Conservation (phyloP, 306 rosid genomes). For the Fagus sylvatica region DNA sequence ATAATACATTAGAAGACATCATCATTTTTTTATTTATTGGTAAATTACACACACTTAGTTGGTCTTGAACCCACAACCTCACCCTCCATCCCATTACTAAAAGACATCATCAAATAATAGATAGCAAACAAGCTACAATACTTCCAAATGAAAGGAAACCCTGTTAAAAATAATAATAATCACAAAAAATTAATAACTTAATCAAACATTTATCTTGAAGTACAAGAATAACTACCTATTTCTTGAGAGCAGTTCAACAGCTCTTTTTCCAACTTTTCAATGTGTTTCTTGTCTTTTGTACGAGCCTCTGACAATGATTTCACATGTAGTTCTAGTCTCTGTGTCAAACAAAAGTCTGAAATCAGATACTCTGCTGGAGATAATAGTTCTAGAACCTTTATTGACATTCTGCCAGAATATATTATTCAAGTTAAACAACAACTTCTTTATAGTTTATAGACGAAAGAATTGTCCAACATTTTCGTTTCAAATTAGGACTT, state of each 20-base stretch:
- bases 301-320: slow-evolving; percentile 50
- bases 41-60: too few species aligned
- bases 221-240: slow-evolving; percentile 54
- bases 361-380: slow-evolving; percentile 19
- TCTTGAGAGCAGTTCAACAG: slow-evolving; percentile 81
- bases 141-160: not conserved
- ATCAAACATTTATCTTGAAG: not conserved
- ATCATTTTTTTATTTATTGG: not conserved
- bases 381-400: not conserved
- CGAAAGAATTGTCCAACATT: slow-evolving; percentile 2
- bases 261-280: slow-evolving; percentile 68
- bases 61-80: too few species aligned
- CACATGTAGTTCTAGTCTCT: slow-evolving; percentile 61
- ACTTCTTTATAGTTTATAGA: slow-evolving; percentile 1
- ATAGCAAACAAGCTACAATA: not conserved
- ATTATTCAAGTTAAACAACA: slow-evolving; percentile 3
- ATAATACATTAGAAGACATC: not conserved
- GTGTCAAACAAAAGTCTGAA: slow-evolving; percentile 36
- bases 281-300: slow-evolving; percentile 59
- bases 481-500: not conserved
- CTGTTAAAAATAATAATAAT: not conserved
- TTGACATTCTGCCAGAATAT: not conserved
- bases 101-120: not conserved
- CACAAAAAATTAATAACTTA: not conserved
- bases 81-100: too few species aligned